Base-by-base conservation (phyloP, 2,329 filamentous ascomycete genomes). In the Paraphaeosphaeria minitans region DNA sequence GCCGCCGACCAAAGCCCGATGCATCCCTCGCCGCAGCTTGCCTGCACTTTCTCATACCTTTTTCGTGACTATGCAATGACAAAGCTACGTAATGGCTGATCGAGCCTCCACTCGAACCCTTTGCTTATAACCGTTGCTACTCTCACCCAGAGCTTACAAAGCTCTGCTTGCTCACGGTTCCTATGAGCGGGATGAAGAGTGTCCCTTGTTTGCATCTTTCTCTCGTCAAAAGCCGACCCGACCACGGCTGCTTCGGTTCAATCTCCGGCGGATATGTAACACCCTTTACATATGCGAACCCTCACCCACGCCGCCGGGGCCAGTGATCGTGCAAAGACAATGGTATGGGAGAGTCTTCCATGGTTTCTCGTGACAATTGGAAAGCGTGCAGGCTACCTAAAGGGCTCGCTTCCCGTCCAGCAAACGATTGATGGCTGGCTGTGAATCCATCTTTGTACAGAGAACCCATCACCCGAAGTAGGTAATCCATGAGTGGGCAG, bases 201-300 rank as follows among this genome's bases (percentile, higher is more conserved):
- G 29, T 29, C 29, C 33, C 10, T 55, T 22, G 29, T 21, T 21
- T 46, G 33, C 46, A 19, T 29, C 24, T 19, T 43, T 14, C 10
- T 31, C 10, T n/a, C 22, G 31, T 57, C 56, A 53, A 57, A 57
- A 31, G 56, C 56, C 56, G 56, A 57, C n/a, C 53, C 49, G 55
- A 52, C 48, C 19, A 52, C 8, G 27, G 31, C 37, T 41, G 24
- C 16, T 21, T 53, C 39, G 50, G 50, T 39, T 12, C n/a, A 35
- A 31, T 45, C 41, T 53, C 51, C 51, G 51, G 21, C 51, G 39
- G 51, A 53, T 53, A 22, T 37, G 19, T 42, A 45, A 39, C 46
- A 49, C 29, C 24, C 12, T 49, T 49, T 31, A 35, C 27, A n/a
- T 35, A 49, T 10, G 10, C n/a, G 14, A n/a, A 29, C 12, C 27